Percentiles rank a stretch among this genome's conserved stretches.
phyloP scores from a whole-genome alignment of 2,329 filamentous ascomycete species.

The Orbilia brochopaga region DNA sequence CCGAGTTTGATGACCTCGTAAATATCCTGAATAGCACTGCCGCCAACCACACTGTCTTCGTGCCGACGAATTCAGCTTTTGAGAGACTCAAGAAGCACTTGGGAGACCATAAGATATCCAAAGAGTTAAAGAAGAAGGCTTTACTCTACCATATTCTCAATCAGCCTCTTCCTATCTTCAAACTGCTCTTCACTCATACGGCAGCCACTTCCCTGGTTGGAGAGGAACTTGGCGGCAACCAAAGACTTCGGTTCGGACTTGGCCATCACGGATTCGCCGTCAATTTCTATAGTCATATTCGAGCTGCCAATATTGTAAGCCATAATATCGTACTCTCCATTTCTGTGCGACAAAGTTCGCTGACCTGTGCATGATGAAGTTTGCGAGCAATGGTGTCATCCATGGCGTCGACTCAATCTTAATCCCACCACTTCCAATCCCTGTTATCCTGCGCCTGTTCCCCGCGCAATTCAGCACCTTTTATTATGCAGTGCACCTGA shows the following conservation, averaged over 20 bases:
- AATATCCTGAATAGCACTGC: conserved; percentile 74
- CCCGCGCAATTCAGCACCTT: conserved; percentile 80
- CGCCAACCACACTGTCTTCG: conserved; percentile 79
- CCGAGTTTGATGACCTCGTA: conserved; percentile 74
- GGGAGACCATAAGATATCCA: conserved; percentile 66
- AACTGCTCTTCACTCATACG: conserved; percentile 74
- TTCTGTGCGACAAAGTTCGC: background rate
- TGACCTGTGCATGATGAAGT: conserved; percentile 58
- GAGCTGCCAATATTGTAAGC: conserved; percentile 73
- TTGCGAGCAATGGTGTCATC: conserved; percentile 78
- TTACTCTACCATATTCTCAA: conserved; percentile 76
- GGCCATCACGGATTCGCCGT: conserved; percentile 69
- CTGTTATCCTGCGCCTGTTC: conserved; percentile 69
- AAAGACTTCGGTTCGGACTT: conserved; percentile 74
- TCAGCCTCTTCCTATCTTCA: conserved; percentile 69
- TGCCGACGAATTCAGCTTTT: conserved; percentile 78
- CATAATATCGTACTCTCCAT: background rate
- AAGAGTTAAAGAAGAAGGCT: conserved; percentile 72
- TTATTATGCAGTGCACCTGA: conserved; percentile 74
- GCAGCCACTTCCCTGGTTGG: conserved; percentile 71
- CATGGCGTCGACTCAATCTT: conserved; percentile 77
- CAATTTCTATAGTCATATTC: conserved; percentile 77
- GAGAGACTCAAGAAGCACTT: conserved; percentile 66
- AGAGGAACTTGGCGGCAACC: conserved; percentile 61
- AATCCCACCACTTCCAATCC: conserved; percentile 73